Conservation (phyloP, 2,329 filamentous ascomycete genomes). For the Karstenula rhodostoma region DNA sequence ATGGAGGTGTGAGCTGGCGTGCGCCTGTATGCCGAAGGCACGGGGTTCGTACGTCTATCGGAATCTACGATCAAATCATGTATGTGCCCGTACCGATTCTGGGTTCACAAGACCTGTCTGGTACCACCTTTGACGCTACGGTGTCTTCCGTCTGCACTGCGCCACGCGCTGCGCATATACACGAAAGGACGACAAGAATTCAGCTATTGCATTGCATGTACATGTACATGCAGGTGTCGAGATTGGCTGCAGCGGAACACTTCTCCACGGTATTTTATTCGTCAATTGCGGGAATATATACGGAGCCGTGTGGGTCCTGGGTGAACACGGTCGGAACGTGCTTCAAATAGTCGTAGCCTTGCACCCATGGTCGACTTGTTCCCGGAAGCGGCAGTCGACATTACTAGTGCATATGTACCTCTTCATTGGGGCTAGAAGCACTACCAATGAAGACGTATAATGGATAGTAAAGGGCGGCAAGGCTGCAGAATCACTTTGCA, state of each 20-base stretch:
- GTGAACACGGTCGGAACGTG: not conserved
- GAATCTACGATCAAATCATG: not conserved
- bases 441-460: not conserved
- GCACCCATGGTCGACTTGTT: not conserved
- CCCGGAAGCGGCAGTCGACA: conserved; percentile 1
- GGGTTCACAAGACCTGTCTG: not conserved
- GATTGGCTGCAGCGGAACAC: not conserved
- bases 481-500: not conserved
- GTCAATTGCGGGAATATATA: not conserved
- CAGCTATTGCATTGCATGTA: not conserved
- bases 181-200: not conserved
- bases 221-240: conserved; percentile 1
- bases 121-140: not conserved
- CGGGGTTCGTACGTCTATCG: not conserved
- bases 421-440: not conserved
- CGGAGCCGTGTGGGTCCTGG: not conserved
- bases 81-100: not conserved
- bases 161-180: not conserved
- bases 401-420: not conserved
- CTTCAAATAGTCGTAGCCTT: not conserved
- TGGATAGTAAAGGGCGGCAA: not conserved
- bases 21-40: not conserved
- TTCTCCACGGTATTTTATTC: not conserved
- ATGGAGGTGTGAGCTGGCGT: not conserved
- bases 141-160: not conserved